phyloP scores from a whole-genome alignment of 345 rosid genomes.

The Citrus sp. region DNA sequence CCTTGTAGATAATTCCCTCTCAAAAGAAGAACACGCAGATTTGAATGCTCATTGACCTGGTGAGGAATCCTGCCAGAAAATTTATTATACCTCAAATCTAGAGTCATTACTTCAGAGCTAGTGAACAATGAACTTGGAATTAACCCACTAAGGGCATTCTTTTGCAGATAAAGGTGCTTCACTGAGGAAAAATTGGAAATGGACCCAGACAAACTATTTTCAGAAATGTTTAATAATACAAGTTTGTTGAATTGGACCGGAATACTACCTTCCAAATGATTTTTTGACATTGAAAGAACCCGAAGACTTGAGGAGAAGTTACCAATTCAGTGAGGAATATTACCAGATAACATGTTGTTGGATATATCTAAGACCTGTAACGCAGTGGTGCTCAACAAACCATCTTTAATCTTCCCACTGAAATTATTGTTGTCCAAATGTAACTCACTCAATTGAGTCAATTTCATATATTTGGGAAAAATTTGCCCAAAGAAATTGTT shows the following conservation, averaged over 20 bases:
- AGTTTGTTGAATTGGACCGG: neutral
- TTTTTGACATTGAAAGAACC: neutral
- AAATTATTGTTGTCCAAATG: neutral
- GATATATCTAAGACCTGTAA: neutral
- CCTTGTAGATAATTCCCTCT: neutral
- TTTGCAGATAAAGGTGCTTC: neutral
- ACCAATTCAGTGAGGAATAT: neutral
- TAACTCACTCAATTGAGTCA: neutral
- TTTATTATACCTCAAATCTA: neutral
- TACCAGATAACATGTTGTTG: neutral
- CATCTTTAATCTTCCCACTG: neutral
- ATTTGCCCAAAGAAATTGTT: neutral
- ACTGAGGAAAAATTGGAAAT: neutral
- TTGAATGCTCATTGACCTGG: neutral
- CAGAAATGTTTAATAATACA: neutral
- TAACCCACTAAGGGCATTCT: neutral
- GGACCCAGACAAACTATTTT: neutral
- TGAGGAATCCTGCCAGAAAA: neutral
- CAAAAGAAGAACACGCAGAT: neutral
- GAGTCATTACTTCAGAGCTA: neutral
- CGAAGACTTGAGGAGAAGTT: neutral
- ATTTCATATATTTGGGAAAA: neutral
- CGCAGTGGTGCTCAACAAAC: neutral
- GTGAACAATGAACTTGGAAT: neutral
- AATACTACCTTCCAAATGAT: neutral